Evolutionary conservation across 176 grass and related monocot genomes (phyloP).

Genomic region (Eremochloa ophiuroides): DNA sequence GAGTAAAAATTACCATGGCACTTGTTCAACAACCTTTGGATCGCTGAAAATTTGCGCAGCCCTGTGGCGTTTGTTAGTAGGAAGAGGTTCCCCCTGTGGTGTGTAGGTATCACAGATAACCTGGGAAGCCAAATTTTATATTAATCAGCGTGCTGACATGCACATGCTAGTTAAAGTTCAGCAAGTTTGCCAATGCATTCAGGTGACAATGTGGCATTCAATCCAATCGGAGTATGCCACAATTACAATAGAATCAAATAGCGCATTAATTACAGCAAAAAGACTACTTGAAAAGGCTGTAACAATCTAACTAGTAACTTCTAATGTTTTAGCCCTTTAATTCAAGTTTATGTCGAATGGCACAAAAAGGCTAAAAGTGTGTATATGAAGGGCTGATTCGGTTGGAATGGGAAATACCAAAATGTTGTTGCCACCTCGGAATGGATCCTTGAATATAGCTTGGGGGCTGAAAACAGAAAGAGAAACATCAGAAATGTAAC

Average conservation of each 20-base stretch:
- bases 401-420: conserved; percentile 43
- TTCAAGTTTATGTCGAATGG: not conserved
- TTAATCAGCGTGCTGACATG: not conserved
- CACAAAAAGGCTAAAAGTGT: not conserved
- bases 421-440: conserved; percentile 95
- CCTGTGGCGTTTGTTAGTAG: conserved; percentile 70
- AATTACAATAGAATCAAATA: not conserved
- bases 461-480: conserved; percentile 58
- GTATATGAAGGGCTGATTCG: not conserved
- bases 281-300: not conserved
- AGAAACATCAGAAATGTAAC: conserved; percentile 1
- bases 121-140: conserved; percentile 19
- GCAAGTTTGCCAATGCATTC: not conserved
- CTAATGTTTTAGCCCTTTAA: not conserved
- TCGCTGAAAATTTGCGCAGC: conserved; percentile 79
- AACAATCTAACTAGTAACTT: not conserved
- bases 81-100: conserved; percentile 65
- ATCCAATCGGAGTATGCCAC: not conserved
- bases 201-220: not conserved
- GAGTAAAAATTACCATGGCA: conserved; percentile 69
- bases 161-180: not conserved
- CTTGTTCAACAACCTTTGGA: conserved; percentile 67
- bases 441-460: conserved; percentile 97
- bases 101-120: conserved; percentile 85
- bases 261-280: not conserved